Evolutionary conservation across 805 yeast genomes (phyloP), one percentile per base, ranked within the genome.

Genomic region (Pichia phayaonensis): DNA sequence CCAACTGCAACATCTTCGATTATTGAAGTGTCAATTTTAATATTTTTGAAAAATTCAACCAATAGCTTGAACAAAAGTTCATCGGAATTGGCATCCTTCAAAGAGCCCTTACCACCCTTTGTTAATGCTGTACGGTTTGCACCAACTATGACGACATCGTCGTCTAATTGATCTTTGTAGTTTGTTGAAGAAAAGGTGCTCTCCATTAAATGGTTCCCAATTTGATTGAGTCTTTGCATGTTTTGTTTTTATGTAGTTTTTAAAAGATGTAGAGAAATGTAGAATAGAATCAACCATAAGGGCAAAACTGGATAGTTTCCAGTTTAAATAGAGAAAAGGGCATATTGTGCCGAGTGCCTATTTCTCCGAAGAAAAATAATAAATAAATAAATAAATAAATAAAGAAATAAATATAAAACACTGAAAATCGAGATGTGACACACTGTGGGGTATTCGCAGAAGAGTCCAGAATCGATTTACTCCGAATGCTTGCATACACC

Each of bases 91-190:
- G 86, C 77, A 64, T 90, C 95, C 65, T 84, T 87, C 70, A 90
- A 88, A 1, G 77, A 72, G 46, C 98, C 98, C 66, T 81, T 83
- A 46, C 92, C 89, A 40, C 94, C 97, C 68, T 81, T 87, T 46
- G 95, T 81, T 54, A 88, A 74, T 29, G 98, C 92, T 3, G 97
- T 87, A 72, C 98, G 81, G 74, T 86, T 83, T 34, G 97, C 96
- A 45, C 81, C 84, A 38, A 89, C 90, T 51, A 92, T 81, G 42
- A 92, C 97, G 40, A 92, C 95, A 67, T 92, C 98, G 58, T 87
- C 41, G 16, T 48, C 44, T 4, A 21, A 43, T 29, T 47, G 36
- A 11, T 11, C 88, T 4, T 92, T 83, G 68, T 78, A 75, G 69
- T 86, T 83, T 54, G 76, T 73, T 50, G 67, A 60, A 48, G 78